A percentile compares a stretch with the other conserved stretches of the same genome.
Evolutionary conservation across 192 early-diverging fungal genomes (phyloP).

Genomic region (Coemansia sp.): DNA sequence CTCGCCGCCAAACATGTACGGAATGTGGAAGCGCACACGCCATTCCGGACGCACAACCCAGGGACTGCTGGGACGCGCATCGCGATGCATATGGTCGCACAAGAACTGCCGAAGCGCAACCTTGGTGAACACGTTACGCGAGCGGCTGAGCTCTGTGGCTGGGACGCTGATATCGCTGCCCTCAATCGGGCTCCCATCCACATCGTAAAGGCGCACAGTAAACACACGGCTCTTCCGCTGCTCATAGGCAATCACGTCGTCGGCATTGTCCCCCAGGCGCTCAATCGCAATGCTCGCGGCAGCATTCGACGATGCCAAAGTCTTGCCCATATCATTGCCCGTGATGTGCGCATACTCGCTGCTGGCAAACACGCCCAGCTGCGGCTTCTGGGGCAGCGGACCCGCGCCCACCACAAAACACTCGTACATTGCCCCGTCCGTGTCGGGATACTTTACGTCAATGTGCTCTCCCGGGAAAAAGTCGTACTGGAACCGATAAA

Average conservation of each 20-base stretch:
- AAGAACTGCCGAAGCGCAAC: slow-evolving; percentile 43
- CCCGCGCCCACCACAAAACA: slow-evolving; percentile 28
- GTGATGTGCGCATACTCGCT: neutral
- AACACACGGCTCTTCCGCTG: slow-evolving; percentile 21
- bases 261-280: slow-evolving; percentile 14
- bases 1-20: slow-evolving; percentile 34
- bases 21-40: slow-evolving; percentile 46
- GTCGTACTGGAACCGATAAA: slow-evolving; percentile 35
- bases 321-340: neutral
- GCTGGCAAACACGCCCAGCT: neutral
- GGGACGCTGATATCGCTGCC: slow-evolving; percentile 40
- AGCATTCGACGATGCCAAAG: neutral
- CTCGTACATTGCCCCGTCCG: slow-evolving; percentile 40
- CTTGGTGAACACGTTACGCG: slow-evolving; percentile 46
- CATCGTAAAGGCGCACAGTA: slow-evolving; percentile 33
- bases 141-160: slow-evolving; percentile 34
- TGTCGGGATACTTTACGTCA: slow-evolving; percentile 41
- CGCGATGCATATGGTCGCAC: slow-evolving; percentile 30
- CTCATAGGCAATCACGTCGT: slow-evolving; percentile 18
- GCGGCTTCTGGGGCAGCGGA: slow-evolving; percentile 8
- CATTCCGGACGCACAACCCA: slow-evolving; percentile 35
- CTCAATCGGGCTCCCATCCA: slow-evolving; percentile 30
- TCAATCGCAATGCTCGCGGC: slow-evolving; percentile 17
- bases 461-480: slow-evolving; percentile 40
- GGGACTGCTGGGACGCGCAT: slow-evolving; percentile 25